phyloP scores from a whole-genome alignment of 139 green algal species.

The Chlorella sp. region DNA sequence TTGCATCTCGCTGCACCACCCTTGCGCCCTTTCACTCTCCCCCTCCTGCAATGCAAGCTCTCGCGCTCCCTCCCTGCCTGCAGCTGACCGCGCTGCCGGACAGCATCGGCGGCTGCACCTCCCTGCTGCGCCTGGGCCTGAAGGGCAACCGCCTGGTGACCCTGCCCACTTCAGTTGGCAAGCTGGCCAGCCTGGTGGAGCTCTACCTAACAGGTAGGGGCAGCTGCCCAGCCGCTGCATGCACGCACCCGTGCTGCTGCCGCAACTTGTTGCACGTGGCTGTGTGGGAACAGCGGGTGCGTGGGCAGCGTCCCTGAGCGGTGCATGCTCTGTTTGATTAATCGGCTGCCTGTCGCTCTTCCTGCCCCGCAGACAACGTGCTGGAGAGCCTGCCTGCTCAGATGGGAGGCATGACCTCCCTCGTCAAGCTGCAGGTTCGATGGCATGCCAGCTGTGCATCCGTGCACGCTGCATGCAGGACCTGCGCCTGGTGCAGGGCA shows the following conservation, averaged over 20 bases:
- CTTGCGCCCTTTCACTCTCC: background rate
- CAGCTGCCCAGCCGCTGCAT: background rate
- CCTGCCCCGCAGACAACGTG: constrained; percentile 74
- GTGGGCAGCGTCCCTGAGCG: too few species aligned
- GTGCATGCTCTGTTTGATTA: too few species aligned
- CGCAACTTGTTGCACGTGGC: too few species aligned
- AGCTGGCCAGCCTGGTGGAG: constrained; percentile 63
- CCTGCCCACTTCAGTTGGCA: constrained; percentile 60
- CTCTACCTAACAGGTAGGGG: constrained; percentile 42
- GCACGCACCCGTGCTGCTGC: background rate
- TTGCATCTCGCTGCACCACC: too few species aligned
- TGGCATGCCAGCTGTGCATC: background rate
- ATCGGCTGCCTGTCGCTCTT: constrained; percentile 65
- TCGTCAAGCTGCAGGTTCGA: constrained; percentile 58
- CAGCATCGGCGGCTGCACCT: constrained; percentile 54
- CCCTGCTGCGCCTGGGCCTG: constrained; percentile 69
- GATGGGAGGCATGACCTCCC: constrained; percentile 34
- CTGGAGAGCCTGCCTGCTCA: constrained; percentile 69
- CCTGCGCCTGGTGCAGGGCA: too few species aligned
- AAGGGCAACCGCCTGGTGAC: constrained; percentile 71
- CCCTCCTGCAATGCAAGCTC: background rate
- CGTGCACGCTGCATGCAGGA: too few species aligned
- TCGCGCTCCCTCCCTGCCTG: background rate
- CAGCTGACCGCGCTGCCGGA: constrained; percentile 49
- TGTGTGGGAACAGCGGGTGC: background rate